Evolutionary conservation across 495 filamentous ascomycete genomes (phyloP), one percentile per base, ranked within the genome.

Genomic region (Hypoxylon trugodes): DNA sequence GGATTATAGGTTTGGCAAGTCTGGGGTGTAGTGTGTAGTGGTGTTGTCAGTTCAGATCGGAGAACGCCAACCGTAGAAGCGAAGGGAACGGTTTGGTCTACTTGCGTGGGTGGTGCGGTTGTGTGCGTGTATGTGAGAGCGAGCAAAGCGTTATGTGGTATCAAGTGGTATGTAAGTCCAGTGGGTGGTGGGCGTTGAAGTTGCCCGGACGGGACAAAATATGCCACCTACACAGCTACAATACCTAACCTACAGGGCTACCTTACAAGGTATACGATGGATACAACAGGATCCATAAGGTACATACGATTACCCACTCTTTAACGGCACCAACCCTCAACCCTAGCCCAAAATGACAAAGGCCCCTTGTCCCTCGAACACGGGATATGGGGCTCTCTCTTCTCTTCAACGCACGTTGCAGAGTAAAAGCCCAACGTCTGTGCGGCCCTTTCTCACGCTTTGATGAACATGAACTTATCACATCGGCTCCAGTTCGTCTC

Each of bases 311-410:
- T 36, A 3, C 13, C 53, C 41, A 38, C 41, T 37, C 26, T 33
- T 6, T 2, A 42, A 49, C n/a, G 43, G 33, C 18, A 61, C 50
- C 41, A 54, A 7, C n/a, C 28, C 4, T 4, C 5, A 5, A 30
- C 21, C 12, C 42, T 58, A 37, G 40, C 35, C n/a, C 30, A 24
- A 49, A 35, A 40, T 24, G 50, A 59, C 18, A 19, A 54, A 49
- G 61, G 48, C 40, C 50, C 62, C 47, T 68, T 65, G 55, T 67
- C 21, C 41, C 35, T 62, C 60, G 59, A 41, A 63, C 35, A 64
- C 67, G 67, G 57, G 56, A 69, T 50, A 66, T 46, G 58, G 64
- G 66, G 66, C 62, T 69, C 62, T 69, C 59, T 63, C 50, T 61
- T 16, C 28, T 57, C 61, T 68, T 65, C 47, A 69, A 69, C 49